Evolutionary conservation across 2,329 filamentous ascomycete species (phyloP).

Genomic region (Paracamarosporium sp.): DNA sequence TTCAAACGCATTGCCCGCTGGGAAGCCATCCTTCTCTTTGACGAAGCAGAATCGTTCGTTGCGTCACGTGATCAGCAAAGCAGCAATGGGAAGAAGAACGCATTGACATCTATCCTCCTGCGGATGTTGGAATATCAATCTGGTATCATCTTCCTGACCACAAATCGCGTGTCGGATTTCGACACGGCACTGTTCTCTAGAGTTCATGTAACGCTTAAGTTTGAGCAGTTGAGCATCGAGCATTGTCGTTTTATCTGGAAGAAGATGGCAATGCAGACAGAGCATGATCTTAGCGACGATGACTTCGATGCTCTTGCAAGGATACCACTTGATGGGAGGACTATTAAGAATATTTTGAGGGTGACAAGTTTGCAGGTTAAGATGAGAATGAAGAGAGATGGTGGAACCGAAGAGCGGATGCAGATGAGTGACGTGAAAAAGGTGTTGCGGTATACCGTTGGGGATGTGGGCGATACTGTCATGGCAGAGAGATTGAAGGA

Average conservation of each 20-base stretch:
- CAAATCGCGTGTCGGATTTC: neutral
- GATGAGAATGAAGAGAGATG: neutral
- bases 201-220: constrained; percentile 1
- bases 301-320: neutral
- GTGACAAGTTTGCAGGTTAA: neutral
- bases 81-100: neutral
- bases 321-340: neutral
- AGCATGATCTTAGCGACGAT: neutral
- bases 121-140: constrained; percentile 3
- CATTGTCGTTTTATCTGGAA: neutral
- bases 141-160: neutral
- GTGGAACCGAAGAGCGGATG: neutral
- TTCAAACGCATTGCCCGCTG: constrained; percentile 4
- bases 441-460: neutral
- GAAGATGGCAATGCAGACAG: constrained; percentile 3
- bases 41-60: constrained; percentile 3
- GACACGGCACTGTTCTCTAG: neutral
- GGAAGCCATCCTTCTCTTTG: constrained; percentile 1
- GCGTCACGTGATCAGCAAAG: neutral
- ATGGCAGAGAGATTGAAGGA: neutral
- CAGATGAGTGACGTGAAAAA: neutral
- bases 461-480: neutral
- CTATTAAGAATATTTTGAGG: neutral
- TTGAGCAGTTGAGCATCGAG: neutral
- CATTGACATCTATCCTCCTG: neutral